phyloP scores from a whole-genome alignment of 495 filamentous ascomycete genomes.

The Talaromyces nanjingensis region DNA sequence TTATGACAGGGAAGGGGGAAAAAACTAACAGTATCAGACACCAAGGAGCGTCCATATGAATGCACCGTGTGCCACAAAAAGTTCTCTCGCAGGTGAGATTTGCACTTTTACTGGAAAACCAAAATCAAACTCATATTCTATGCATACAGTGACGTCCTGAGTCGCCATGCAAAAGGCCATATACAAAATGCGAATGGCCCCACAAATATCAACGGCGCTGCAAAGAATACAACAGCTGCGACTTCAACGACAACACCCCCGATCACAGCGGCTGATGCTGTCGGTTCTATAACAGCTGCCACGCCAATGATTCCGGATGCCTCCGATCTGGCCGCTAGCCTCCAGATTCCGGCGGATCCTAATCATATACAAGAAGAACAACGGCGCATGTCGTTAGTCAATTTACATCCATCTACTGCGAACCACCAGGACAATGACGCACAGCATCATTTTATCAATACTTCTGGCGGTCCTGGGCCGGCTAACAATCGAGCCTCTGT shows the following conservation, averaged over 20 bases:
- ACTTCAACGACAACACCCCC: neutral
- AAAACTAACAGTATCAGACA: constrained; percentile 27
- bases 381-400: constrained; percentile 13
- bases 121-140: neutral
- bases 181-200: constrained; percentile 17
- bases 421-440: constrained; percentile 15
- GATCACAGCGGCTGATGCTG: neutral
- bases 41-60: constrained; percentile 47
- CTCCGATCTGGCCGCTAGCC: neutral
- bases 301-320: neutral
- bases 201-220: constrained; percentile 18
- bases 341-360: neutral
- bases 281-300: neutral
- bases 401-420: neutral
- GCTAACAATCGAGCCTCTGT: constrained; percentile 12
- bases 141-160: constrained; percentile 41
- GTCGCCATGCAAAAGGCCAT: constrained; percentile 45
- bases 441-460: constrained; percentile 16
- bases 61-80: constrained; percentile 46
- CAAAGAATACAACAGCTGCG: constrained; percentile 12
- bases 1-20: too few relatives aligned
- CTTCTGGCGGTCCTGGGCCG: constrained; percentile 13
- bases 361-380: neutral
- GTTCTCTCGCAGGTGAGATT: constrained; percentile 44
- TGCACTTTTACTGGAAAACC: neutral